Evolutionary conservation across 768 basidiomycete species (phyloP).

Genomic region (Lentinus brumalis): DNA sequence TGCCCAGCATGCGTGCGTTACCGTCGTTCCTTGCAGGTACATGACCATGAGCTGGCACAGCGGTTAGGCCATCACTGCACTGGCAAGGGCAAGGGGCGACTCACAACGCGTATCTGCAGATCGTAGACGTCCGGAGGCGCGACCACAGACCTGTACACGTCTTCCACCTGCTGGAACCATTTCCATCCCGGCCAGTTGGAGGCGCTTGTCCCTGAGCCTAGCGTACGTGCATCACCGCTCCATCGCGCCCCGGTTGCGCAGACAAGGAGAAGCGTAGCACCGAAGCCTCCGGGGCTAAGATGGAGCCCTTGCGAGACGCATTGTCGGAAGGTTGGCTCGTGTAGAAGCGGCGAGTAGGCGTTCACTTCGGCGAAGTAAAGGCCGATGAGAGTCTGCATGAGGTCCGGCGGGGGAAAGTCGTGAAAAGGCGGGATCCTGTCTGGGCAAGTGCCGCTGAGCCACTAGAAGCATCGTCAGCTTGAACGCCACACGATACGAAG

Average conservation of each 20-base stretch:
- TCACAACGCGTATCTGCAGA: constrained; percentile 61
- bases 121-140: constrained; percentile 59
- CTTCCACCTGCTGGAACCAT: constrained; percentile 57
- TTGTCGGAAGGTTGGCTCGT: constrained; percentile 67
- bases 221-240: constrained; percentile 40
- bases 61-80: not conserved
- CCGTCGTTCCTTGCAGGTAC: constrained; percentile 56
- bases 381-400: constrained; percentile 55
- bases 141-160: constrained; percentile 51
- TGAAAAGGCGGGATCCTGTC: constrained; percentile 23
- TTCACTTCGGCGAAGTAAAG: constrained; percentile 66
- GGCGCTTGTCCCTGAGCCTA: constrained; percentile 6
- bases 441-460: not conserved
- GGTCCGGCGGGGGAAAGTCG: constrained; percentile 51
- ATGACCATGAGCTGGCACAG: constrained; percentile 48
- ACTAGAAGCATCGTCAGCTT: not conserved
- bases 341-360: constrained; percentile 66
- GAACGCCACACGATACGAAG: no score
- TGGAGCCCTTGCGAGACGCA: constrained; percentile 52
- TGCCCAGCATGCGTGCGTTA: constrained; percentile 68
- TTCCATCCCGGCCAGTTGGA: constrained; percentile 56
- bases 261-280: constrained; percentile 61
- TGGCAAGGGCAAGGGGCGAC: constrained; percentile 20
- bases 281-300: constrained; percentile 52
- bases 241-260: constrained; percentile 69